Conservation (phyloP, 1,284 basidiomycete species). For the Puccinia coronata region DNA sequence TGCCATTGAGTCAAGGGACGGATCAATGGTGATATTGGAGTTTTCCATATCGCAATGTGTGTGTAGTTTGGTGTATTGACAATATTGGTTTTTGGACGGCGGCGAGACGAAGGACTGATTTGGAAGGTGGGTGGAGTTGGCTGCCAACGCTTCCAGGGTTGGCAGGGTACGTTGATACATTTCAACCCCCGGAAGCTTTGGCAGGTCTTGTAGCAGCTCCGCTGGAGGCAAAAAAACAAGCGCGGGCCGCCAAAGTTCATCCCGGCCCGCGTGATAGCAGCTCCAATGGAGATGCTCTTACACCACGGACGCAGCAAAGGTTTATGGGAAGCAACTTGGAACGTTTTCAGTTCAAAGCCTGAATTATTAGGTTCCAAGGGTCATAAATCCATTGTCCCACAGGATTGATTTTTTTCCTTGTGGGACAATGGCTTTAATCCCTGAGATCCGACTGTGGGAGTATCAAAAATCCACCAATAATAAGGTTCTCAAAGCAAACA, state of each 20-base stretch:
- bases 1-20: neutral
- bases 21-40: neutral
- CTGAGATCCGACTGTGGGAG: too few relatives aligned
- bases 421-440: too few relatives aligned
- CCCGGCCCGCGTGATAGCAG: neutral
- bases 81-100: neutral
- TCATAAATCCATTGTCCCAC: too few relatives aligned
- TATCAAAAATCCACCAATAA: too few relatives aligned
- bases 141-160: slow-evolving; percentile 4
- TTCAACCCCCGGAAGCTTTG: neutral
- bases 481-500: too few relatives aligned
- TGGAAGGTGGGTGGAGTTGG: neutral
- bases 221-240: neutral
- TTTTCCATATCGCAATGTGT: neutral
- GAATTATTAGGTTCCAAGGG: too few relatives aligned
- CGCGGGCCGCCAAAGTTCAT: neutral
- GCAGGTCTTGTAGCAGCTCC: neutral
- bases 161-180: neutral
- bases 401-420: too few relatives aligned
- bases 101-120: too few relatives aligned
- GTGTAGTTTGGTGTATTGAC: too few relatives aligned
- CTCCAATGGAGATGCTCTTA: slow-evolving; percentile 7
- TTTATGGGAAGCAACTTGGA: too few relatives aligned
- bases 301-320: too few relatives aligned
- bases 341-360: too few relatives aligned